phyloP scores from a whole-genome alignment of 148 eudicot genomes.

The Mesembryanthemum crystallinum region DNA sequence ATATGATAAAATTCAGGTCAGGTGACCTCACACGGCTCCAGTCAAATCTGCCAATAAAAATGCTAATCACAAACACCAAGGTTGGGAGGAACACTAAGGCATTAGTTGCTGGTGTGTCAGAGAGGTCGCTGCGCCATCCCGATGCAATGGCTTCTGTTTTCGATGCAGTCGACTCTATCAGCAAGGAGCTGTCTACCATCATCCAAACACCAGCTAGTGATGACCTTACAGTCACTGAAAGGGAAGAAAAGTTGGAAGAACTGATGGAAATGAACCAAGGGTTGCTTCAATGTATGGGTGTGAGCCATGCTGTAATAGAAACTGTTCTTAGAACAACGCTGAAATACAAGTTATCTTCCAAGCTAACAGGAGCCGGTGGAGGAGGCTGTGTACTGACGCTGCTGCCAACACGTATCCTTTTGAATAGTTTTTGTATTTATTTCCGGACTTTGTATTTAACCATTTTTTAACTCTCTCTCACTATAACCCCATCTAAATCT shows the following conservation, averaged over 20 bases:
- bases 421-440: too few relatives aligned
- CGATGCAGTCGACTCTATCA: constrained; percentile 82
- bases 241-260: constrained; percentile 78
- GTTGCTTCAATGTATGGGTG: constrained; percentile 96
- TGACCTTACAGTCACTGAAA: constrained; percentile 53
- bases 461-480: background rate
- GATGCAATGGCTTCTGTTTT: constrained; percentile 76
- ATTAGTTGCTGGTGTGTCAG: constrained; percentile 82
- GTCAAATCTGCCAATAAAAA: constrained; percentile 65
- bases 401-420: constrained; percentile 83
- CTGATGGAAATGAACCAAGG: constrained; percentile 98
- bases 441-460: too few relatives aligned
- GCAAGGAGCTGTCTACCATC: constrained; percentile 72
- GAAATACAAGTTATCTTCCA: constrained; percentile 78
- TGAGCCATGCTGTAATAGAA: constrained; percentile 90
- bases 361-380: constrained; percentile 98
- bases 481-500: background rate
- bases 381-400: constrained; percentile 96
- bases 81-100: constrained; percentile 98
- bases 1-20: constrained; percentile 80
- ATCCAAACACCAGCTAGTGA: constrained; percentile 59
- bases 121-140: constrained; percentile 65
- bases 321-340: constrained; percentile 72
- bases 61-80: constrained; percentile 90
- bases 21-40: constrained; percentile 74